Percentiles rank a stretch among this genome's conserved stretches.
Conservation (phyloP, 371 early-diverging fungal genomes). For the Fennellomyces sp. region DNA sequence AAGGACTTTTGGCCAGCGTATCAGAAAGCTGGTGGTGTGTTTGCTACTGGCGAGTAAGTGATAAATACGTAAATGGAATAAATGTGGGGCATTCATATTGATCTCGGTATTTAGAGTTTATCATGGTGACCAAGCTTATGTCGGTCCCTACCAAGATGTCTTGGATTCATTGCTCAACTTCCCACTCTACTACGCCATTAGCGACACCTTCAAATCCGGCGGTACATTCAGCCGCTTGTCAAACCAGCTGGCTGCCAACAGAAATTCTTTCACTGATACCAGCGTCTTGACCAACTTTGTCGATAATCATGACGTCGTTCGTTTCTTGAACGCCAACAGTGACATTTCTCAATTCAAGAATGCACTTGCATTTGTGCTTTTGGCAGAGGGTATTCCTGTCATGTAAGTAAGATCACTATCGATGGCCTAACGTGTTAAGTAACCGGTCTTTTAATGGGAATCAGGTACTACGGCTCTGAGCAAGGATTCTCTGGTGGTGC, state of each 20-base stretch:
- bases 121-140: constrained; percentile 23
- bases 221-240: constrained; percentile 24
- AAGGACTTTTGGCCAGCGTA: constrained; percentile 40
- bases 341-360: constrained; percentile 34
- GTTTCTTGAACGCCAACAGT: constrained; percentile 31
- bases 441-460: too few species aligned
- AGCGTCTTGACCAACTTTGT: constrained; percentile 38
- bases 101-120: constrained; percentile 9
- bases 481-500: constrained; percentile 37
- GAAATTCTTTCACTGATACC: constrained; percentile 19
- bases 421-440: too few species aligned
- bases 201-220: constrained; percentile 20
- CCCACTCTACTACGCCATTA: constrained; percentile 28
- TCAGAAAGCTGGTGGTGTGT: constrained; percentile 32
- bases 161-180: constrained; percentile 28
- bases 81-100: not conserved
- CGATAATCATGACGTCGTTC: constrained; percentile 45
- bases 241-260: constrained; percentile 6
- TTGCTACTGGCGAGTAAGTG: constrained; percentile 41
- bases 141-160: constrained; percentile 25
- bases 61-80: too few species aligned
- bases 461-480: constrained; percentile 45
- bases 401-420: too few species aligned
- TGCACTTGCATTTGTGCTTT: constrained; percentile 32
- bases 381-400: constrained; percentile 38